Evolutionary conservation across 2,329 filamentous ascomycete species (phyloP).

Genomic region (Colletotrichum viniferum): DNA sequence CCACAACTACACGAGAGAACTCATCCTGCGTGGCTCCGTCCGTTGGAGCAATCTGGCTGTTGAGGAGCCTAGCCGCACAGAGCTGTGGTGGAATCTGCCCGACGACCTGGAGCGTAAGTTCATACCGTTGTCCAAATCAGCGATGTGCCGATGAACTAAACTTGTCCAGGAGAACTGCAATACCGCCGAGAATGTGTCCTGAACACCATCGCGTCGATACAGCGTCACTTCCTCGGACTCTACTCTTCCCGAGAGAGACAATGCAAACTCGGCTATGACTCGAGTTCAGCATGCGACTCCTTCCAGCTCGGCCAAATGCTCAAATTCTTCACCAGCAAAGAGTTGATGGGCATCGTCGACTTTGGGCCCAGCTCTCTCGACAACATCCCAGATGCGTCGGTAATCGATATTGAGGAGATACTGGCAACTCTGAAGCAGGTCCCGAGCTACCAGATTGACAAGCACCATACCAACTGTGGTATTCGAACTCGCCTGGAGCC

Average conservation of each 20-base stretch:
- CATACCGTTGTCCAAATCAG: background rate
- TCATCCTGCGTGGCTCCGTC: conserved; percentile 69
- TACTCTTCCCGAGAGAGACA: conserved; percentile 72
- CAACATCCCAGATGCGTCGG: conserved; percentile 51
- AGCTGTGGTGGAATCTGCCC: conserved; percentile 76
- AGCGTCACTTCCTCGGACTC: conserved; percentile 67
- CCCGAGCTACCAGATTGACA: conserved; percentile 76
- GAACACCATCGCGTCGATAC: conserved; percentile 72
- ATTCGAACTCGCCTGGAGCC: conserved; percentile 69
- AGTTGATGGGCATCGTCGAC: conserved; percentile 64
- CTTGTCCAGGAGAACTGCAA: conserved; percentile 63
- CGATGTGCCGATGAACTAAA: background rate
- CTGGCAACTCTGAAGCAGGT: conserved; percentile 67
- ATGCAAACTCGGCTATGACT: conserved; percentile 77
- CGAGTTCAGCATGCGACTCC: conserved; percentile 73
- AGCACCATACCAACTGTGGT: conserved; percentile 75
- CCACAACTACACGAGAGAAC: conserved; percentile 64
- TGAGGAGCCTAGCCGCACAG: conserved; percentile 30
- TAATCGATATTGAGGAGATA: conserved; percentile 65
- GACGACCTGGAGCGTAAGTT: conserved; percentile 68
- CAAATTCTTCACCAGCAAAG: conserved; percentile 68
- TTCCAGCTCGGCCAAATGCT: conserved; percentile 82
- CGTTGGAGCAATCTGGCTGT: conserved; percentile 55
- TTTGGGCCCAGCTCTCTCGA: conserved; percentile 55
- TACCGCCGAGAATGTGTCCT: conserved; percentile 70